These are phyloP conservation scores for Silene noctiflora DNA, from an alignment of 179 eudicot genomes.

Conservation along the genomic window DNA sequence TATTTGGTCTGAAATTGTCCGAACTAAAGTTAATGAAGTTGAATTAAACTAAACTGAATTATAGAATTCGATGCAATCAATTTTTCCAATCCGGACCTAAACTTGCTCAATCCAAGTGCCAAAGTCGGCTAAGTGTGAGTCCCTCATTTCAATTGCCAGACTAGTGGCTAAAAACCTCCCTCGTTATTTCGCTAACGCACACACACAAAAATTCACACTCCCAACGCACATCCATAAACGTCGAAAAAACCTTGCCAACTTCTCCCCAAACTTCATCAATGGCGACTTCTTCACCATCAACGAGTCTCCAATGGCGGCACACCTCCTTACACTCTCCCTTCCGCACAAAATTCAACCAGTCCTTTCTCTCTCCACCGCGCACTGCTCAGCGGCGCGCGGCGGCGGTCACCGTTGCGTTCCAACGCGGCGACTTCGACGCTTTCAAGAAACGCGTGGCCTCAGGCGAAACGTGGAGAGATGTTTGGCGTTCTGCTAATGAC, in stretches of 20 bases:
- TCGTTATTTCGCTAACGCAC: neutral
- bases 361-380: slow-evolving; percentile 18
- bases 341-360: neutral
- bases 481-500: slow-evolving; percentile 73
- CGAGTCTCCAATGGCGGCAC: slow-evolving; percentile 57
- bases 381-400: slow-evolving; percentile 3
- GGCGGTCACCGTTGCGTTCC: slow-evolving; percentile 28
- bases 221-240: neutral
- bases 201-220: neutral
- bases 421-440: slow-evolving; percentile 66
- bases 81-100: too few relatives aligned
- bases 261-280: slow-evolving; percentile 6
- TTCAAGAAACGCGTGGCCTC: slow-evolving; percentile 61
- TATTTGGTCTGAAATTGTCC: too few relatives aligned
- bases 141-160: too few relatives aligned
- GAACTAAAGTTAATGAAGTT: too few relatives aligned
- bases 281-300: slow-evolving; percentile 22
- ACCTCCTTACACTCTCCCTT: slow-evolving; percentile 38
- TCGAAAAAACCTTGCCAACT: neutral
- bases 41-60: too few relatives aligned
- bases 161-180: neutral
- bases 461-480: slow-evolving; percentile 68
- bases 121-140: too few relatives aligned
- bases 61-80: too few relatives aligned
- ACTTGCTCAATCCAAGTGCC: too few relatives aligned